Evolutionary conservation across 2,329 filamentous ascomycete genomes (phyloP), one percentile per base, ranked within the genome.

Genomic region (Dothideomycetidae sp.): DNA sequence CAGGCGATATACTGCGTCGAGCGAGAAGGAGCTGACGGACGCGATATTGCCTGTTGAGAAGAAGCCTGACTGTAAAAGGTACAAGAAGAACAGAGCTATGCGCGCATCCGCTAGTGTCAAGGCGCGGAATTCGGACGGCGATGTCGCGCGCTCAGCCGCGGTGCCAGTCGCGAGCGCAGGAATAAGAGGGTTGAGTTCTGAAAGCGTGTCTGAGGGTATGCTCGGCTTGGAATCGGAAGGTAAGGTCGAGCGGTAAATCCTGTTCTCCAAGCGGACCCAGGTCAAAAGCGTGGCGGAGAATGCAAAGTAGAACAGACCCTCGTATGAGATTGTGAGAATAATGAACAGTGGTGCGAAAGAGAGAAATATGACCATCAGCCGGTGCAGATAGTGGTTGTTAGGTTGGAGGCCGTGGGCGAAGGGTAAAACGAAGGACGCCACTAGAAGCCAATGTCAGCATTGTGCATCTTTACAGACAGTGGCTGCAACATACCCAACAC

Each of bases 41-140:
- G 90, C 90, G 41, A 98, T 75, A 61, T 98, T 98, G 45, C 90
- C 90, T 0, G 88, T 96, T 61, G 78, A 83, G 70, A 96, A 98
- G 60, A 98, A 98, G 36, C 81, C 90, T 3, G 86, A 88, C 59
- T 98, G 90, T 4, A 98, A 70, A 28, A 98, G 72, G 48, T 84
- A 85, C 58, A 98, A 79, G 68, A 96, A 94, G 66, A 96, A 96
- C 5, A 98, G 71, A 1, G 84, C 80, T 23, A 93, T 79, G 26
- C 92, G 81, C 3, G 79, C 75, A 55, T 98, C 90, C n/a, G 80
- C 71, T 4, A 96, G 67, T 2, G 70, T 75, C 33, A 96, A 68
- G 1, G 80, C 67, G 29, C 88, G 78, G 61, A 71, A 71, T 42
- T 59, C 40, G 5, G 13, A 19, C 37, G 55, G 47, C 30, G 53